Conservation (phyloP, 768 basidiomycete species). For the Amanita phalloides region DNA sequence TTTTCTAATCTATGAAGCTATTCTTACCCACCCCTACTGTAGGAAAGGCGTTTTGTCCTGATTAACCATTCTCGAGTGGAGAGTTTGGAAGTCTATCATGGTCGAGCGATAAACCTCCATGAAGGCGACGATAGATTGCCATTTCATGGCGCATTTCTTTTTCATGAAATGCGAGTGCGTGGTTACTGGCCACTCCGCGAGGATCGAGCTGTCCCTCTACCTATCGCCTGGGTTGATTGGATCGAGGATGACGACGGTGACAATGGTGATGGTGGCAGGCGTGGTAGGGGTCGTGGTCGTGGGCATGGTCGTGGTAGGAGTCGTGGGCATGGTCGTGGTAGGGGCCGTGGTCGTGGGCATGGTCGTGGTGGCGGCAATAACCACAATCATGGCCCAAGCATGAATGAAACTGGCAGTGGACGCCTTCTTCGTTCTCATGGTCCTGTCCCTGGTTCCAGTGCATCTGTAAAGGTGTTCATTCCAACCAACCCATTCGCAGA, state of each 20-base stretch:
- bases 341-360: no score
- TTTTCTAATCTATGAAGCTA: background rate
- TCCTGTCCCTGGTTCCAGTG: background rate
- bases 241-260: background rate
- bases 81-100: slow-evolving; percentile 7
- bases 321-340: no score
- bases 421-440: background rate
- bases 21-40: slow-evolving; percentile 1
- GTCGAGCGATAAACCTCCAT: slow-evolving; percentile 5
- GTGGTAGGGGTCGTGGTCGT: no score
- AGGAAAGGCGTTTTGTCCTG: slow-evolving; percentile 8
- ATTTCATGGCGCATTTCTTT: background rate
- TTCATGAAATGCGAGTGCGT: no score
- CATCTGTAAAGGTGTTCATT: slow-evolving; percentile 8
- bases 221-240: slow-evolving; percentile 4
- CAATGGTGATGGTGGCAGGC: no score
- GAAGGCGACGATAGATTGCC: slow-evolving; percentile 3
- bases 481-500: slow-evolving; percentile 7
- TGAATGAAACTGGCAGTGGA: no score
- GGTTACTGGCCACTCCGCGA: no score
- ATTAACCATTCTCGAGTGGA: slow-evolving; percentile 9
- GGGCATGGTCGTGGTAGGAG: no score
- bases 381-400: no score
- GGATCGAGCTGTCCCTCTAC: no score
- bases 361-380: no score